These are phyloP conservation scores for Sphagnurus paluster DNA, from an alignment of 1,284 basidiomycete genomes.

Conservation along the genomic window DNA sequence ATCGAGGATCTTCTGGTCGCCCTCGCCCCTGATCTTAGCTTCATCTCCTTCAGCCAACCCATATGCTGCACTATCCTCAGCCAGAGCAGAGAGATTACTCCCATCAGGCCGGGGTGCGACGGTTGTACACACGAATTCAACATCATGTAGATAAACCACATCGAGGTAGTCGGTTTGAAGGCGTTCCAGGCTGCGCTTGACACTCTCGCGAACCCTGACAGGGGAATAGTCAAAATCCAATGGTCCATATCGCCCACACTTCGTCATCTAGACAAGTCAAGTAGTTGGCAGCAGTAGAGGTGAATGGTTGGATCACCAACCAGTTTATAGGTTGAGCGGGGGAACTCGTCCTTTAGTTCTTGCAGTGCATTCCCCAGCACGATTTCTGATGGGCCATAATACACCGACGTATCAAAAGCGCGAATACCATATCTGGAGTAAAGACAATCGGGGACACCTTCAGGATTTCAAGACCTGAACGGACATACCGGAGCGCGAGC, in stretches of 20 bases:
- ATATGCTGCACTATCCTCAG: conserved; percentile 52
- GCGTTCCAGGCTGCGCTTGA: conserved; percentile 72
- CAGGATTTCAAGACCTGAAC: background rate
- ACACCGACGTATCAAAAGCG: conserved; percentile 88
- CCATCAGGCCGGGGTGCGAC: conserved; percentile 53
- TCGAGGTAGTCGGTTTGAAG: conserved; percentile 85
- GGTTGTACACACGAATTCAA: conserved; percentile 79
- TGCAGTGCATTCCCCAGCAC: conserved; percentile 79
- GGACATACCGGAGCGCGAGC: conserved; percentile 70
- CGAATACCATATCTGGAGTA: conserved; percentile 77
- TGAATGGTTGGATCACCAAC: conserved; percentile 36
- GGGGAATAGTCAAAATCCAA: conserved; percentile 83
- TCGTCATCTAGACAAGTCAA: conserved; percentile 73
- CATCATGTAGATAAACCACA: conserved; percentile 88
- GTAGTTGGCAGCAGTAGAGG: conserved; percentile 1
- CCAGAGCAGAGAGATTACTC: conserved; percentile 56
- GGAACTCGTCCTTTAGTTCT: conserved; percentile 68
- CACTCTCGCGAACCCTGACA: conserved; percentile 64
- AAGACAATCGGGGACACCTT: background rate
- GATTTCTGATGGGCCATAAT: conserved; percentile 91
- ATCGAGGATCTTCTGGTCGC: conserved; percentile 79
- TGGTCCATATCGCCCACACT: conserved; percentile 85
- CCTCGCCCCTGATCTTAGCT: conserved; percentile 64
- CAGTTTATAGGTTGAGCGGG: conserved; percentile 78
- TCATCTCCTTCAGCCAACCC: conserved; percentile 63